Conservation (phyloP, 345 rosid species). For the Hirschfeldia incana region DNA sequence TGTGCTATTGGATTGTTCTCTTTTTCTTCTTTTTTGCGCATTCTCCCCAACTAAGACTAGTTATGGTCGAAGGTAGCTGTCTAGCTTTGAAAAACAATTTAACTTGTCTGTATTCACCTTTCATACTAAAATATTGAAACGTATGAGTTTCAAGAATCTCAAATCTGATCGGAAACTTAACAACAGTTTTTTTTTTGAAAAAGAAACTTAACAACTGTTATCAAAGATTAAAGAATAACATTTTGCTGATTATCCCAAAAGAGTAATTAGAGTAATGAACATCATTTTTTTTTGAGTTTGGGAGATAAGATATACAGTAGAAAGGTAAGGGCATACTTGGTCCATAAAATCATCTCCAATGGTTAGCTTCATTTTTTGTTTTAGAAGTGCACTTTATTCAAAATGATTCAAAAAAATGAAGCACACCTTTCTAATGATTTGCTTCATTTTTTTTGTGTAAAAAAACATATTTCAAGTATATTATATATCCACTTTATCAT, state of each 20-base stretch:
- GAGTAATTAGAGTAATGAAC: neutral
- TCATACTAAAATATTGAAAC: neutral
- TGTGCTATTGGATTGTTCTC: neutral
- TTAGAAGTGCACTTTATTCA: too few species aligned
- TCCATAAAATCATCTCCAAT: neutral
- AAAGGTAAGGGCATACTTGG: neutral
- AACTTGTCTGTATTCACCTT: neutral
- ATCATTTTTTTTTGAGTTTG: neutral
- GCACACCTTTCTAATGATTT: too few species aligned
- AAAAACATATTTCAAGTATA: too few species aligned
- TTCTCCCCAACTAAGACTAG: neutral
- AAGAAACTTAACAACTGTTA: neutral
- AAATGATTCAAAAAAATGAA: too few species aligned
- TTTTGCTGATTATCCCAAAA: neutral
- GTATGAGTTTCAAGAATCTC: neutral
- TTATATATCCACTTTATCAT: too few species aligned
- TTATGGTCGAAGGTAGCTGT: neutral
- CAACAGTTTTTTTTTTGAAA: neutral
- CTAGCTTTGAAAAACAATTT: neutral
- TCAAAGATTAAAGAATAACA: neutral
- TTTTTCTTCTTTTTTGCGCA: neutral
- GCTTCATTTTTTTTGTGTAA: too few species aligned
- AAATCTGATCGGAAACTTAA: neutral
- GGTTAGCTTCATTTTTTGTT: too few species aligned
- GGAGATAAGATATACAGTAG: conserved; percentile 3